Evolutionary conservation across 257 asterid genomes (phyloP), one percentile per base, ranked within the genome.

Genomic region (Fraxinus cuspidata): DNA sequence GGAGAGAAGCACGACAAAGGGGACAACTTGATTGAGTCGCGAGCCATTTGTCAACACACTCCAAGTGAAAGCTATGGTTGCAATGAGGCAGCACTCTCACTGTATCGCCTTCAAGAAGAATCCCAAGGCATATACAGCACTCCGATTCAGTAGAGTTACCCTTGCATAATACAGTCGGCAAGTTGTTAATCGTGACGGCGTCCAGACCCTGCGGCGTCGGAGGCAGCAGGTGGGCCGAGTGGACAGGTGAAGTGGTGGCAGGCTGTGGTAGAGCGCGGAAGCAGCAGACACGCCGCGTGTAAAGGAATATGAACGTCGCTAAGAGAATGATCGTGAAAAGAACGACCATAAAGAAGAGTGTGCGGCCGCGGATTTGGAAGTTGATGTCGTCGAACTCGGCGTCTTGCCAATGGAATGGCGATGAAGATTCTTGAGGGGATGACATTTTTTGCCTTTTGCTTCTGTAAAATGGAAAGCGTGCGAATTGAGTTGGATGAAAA

Each of bases 11-110:
- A 18, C 97, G 96, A 44, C 97, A 93, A 10, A 93, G 90, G 60
- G 97, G 97, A 81, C 97, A 93, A 73, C 83, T 93, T 15, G 97
- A 86, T 78, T 87, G 91, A 84, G 88, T 86, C 5, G 75, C 79
- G 76, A 93, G 95, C 97, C 97, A 92, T 83, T 47, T 79, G 78
- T 91, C 96, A 19, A 92, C 90, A 8, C 97, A 90, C 78, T 83
- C 90, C 2, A 87, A 82, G 79, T 90, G 96, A 72, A 89, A 90
- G 18, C 87, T 85, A 82, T 90, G 93, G 76, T 38, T 66, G 81
- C 93, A 90, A 0, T 19, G 72, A 32, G 93, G 93, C 80, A 90
- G 76, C 72, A 81, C 79, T 32, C 82, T 90, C 16, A 89, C 88
- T 63, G 81, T 80, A 15, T 90, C 96, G 23, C 88, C 93, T 1